Conservation (phyloP, 1,284 basidiomycete genomes). For the Malassezia caprae region DNA sequence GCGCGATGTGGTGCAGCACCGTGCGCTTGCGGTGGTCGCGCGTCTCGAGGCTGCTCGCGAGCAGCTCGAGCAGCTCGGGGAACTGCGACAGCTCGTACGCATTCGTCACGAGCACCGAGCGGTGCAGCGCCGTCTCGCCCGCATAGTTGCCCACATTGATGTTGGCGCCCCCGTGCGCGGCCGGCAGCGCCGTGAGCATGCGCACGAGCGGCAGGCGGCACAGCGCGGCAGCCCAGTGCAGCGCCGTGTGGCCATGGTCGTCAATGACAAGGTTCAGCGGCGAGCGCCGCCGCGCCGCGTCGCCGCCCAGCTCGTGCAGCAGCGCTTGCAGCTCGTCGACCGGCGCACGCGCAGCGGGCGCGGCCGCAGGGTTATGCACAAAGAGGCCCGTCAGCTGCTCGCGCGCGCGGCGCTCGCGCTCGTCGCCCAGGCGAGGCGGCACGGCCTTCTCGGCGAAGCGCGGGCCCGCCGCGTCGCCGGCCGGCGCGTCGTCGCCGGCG, state of each 20-base stretch:
- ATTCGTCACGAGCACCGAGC: constrained; percentile 80
- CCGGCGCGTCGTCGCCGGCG: constrained; percentile 17
- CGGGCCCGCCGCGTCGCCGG: constrained; percentile 17
- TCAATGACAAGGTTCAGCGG: constrained; percentile 56
- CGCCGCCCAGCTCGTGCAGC: constrained; percentile 55
- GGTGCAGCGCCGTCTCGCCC: constrained; percentile 88
- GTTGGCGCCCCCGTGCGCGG: constrained; percentile 46
- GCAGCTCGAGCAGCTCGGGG: constrained; percentile 56
- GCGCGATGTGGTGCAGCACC: constrained; percentile 86
- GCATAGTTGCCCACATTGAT: constrained; percentile 59
- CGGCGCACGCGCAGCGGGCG: constrained; percentile 46
- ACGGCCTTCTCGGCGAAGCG: constrained; percentile 42
- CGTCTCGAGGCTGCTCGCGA: constrained; percentile 70
- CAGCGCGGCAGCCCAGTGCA: constrained; percentile 85
- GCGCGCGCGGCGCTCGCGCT: constrained; percentile 39
- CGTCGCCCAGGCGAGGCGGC: constrained; percentile 35
- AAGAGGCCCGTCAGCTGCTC: constrained; percentile 39
- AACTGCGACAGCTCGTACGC: constrained; percentile 69
- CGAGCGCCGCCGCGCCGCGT: background rate
- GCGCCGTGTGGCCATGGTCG: constrained; percentile 83
- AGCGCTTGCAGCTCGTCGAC: constrained; percentile 58
- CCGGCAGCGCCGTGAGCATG: constrained; percentile 54
- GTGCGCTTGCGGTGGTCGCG: constrained; percentile 80
- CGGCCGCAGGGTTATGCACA: constrained; percentile 25
- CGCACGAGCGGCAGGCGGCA: constrained; percentile 53